Evolutionary conservation across 2,329 filamentous ascomycete species (phyloP).

Genomic region (Colletotrichum tofieldiae): DNA sequence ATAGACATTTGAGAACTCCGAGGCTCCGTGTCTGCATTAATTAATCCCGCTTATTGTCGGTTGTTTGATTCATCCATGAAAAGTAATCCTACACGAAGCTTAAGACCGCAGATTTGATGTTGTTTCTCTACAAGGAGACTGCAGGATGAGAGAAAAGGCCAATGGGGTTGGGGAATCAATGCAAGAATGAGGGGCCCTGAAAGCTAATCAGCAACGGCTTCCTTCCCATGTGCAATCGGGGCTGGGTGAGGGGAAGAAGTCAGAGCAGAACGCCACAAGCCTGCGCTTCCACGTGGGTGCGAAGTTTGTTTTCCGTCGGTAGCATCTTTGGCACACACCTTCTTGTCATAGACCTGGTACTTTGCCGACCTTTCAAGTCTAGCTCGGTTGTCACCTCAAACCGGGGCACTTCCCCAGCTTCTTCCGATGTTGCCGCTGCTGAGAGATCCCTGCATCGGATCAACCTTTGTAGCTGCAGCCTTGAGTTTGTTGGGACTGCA

Average conservation of each 20-base stretch:
- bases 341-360: constrained; percentile 26
- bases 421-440: constrained; percentile 34
- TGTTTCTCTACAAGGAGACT: constrained; percentile 10
- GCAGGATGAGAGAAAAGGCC: constrained; percentile 13
- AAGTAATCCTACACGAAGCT: constrained; percentile 11
- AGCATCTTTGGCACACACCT: constrained; percentile 20
- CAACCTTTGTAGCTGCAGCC: constrained; percentile 37
- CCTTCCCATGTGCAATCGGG: neutral
- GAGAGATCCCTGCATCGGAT: constrained; percentile 35
- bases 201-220: constrained; percentile 28
- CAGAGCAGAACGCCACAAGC: constrained; percentile 23
- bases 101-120: neutral
- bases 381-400: constrained; percentile 41
- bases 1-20: neutral
- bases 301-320: constrained; percentile 32
- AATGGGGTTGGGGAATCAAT: constrained; percentile 34
- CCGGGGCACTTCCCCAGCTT: constrained; percentile 40
- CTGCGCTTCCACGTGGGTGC: constrained; percentile 31
- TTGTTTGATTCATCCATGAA: constrained; percentile 17
- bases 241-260: neutral
- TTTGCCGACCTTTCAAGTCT: constrained; percentile 19
- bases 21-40: neutral
- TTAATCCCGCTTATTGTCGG: constrained; percentile 22
- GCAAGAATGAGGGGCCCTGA: constrained; percentile 25
- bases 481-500: constrained; percentile 42